Evolutionary conservation across 2,329 filamentous ascomycete species (phyloP), one percentile per base, ranked within the genome.

Genomic region (Dactylellina cionopaga): DNA sequence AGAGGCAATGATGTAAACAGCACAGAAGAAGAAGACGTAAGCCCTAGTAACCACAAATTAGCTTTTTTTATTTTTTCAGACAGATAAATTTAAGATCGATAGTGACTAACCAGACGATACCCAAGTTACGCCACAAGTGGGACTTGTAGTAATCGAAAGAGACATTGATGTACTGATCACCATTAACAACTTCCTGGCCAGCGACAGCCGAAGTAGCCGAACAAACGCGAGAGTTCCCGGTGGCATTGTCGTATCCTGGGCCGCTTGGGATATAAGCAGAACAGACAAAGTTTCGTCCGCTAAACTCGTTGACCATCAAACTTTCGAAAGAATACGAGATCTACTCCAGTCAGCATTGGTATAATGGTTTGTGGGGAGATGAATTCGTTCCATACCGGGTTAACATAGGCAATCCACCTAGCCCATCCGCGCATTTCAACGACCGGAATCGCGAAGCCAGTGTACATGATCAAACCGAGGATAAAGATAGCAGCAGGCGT

Each of bases 271-370:
- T 77, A 31, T 84, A 81, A 5, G 55, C 75, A 0, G 85, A 83
- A 73, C 90, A 92, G 0, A 58, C 47, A 78, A 89, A 95, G 0
- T 86, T 74, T 13, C 89, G 86, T 69, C 83, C 81, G 76, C 88
- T 80, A 76, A 96, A 96, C 80, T 96, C 92, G 80, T 96, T 96
- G 74, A 91, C 85, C 85, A 94, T 89, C 24, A 96, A 83, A 0
- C 88, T 83, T 79, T 96, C 92, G 77, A 96, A 96, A 0, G 88
- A 87, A 75, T 96, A 96, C 19, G 62, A 74, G 27, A 76, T 76
- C 56, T 69, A 62, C n/a, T 10, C 22, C 3, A 10, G 29, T 64
- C 25, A 43, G 46, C 10, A 11, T 13, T 24, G 22, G 27, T 3
- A 17, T 25, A 17, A 33, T 7, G 10, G 6, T n/a, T 0, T 44